These are phyloP conservation scores for Auriscalpium orientale DNA, from an alignment of 768 basidiomycete species.

Conservation along the genomic window DNA sequence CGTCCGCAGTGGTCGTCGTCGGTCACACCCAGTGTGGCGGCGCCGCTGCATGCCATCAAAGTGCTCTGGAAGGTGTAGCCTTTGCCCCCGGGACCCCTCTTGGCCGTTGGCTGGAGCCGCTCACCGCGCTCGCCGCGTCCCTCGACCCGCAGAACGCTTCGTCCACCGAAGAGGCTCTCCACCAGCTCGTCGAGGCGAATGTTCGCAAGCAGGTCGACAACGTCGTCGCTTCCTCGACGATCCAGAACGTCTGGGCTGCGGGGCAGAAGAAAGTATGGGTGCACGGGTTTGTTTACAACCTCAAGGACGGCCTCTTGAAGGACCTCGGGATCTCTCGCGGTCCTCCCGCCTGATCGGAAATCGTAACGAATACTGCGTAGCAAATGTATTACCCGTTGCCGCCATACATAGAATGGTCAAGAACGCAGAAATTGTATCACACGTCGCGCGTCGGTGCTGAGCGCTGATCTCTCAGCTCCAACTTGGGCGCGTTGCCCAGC, in stretches of 20 bases:
- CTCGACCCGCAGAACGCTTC: constrained; percentile 36
- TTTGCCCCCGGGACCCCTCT: constrained; percentile 36
- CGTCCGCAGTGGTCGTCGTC: constrained; percentile 60
- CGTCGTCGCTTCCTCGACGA: constrained; percentile 15
- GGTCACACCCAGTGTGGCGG: constrained; percentile 86
- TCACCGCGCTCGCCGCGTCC: constrained; percentile 44
- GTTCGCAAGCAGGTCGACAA: constrained; percentile 22
- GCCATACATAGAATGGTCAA: too few relatives aligned
- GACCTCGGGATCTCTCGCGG: constrained; percentile 19
- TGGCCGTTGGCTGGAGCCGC: constrained; percentile 64
- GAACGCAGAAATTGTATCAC: too few relatives aligned
- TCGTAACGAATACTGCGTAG: too few relatives aligned
- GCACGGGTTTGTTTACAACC: constrained; percentile 41
- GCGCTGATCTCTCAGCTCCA: too few relatives aligned
- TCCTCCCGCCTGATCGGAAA: neutral
- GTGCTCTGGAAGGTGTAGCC: constrained; percentile 29
- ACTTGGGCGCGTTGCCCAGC: too few relatives aligned
- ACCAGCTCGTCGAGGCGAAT: constrained; percentile 12
- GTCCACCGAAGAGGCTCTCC: constrained; percentile 27
- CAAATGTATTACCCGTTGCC: too few relatives aligned
- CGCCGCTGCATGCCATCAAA: constrained; percentile 45
- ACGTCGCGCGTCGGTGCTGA: too few relatives aligned
- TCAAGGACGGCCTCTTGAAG: constrained; percentile 22
- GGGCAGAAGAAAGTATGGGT: constrained; percentile 39
- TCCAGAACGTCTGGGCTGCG: constrained; percentile 21